phyloP scores from a whole-genome alignment of 768 basidiomycete species.

The Tulasnella sp. region DNA sequence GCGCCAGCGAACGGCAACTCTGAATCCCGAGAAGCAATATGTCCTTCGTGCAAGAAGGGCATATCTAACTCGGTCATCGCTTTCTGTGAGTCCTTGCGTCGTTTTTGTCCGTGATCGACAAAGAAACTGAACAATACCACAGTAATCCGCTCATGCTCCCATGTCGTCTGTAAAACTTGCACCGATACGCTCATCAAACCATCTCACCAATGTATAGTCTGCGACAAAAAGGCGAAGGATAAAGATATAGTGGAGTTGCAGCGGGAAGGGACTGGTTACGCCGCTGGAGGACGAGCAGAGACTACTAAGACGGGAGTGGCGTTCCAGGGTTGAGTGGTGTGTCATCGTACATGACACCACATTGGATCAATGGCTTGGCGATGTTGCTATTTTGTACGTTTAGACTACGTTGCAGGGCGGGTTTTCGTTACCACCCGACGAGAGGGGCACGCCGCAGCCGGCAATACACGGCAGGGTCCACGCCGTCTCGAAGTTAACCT shows the following conservation, averaged over 20 bases:
- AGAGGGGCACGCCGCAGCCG: no score
- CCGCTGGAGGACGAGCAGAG: conserved; percentile 92
- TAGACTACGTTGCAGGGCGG: neutral
- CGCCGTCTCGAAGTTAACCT: neutral
- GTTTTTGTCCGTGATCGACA: neutral
- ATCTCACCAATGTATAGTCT: conserved; percentile 79
- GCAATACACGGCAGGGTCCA: no score
- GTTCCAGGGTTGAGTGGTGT: conserved; percentile 67
- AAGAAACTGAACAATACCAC: neutral
- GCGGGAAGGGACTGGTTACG: conserved; percentile 94
- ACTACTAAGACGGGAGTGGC: conserved; percentile 72
- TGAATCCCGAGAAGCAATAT: conserved; percentile 63
- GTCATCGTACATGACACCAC: neutral
- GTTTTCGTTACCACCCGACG: no score
- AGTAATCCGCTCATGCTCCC: conserved; percentile 85
- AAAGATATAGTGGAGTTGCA: conserved; percentile 78
- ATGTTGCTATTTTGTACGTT: neutral
- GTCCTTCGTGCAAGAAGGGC: conserved; percentile 81
- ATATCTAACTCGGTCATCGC: conserved; percentile 74
- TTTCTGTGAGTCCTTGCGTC: conserved; percentile 52
- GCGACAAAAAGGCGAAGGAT: conserved; percentile 62
- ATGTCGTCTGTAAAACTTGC: conserved; percentile 90
- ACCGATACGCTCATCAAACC: conserved; percentile 80
- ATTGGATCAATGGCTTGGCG: neutral
- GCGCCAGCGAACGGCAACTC: conserved; percentile 36